Evolutionary conservation across 768 basidiomycete genomes (phyloP).

Genomic region (Gautieria morchelliformis): DNA sequence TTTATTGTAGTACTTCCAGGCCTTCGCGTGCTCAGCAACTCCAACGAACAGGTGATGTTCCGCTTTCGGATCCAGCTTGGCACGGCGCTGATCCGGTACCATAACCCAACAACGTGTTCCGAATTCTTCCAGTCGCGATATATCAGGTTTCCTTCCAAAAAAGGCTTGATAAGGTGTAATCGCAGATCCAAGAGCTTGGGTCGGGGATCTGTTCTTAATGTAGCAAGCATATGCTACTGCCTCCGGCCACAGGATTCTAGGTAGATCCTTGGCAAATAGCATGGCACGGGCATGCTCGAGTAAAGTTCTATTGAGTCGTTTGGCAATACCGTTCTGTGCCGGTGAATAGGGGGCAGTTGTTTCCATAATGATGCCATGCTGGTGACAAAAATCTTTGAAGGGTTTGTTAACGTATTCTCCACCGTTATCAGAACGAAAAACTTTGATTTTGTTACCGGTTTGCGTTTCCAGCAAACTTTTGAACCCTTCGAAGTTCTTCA

Average conservation of each 20-base stretch:
- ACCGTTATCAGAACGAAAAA: neutral
- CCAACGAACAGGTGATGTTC: no score
- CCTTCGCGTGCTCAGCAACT: no score
- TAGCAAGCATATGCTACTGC: neutral
- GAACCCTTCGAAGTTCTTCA: neutral
- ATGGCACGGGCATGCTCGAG: neutral
- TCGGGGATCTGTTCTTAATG: neutral
- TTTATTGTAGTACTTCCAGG: no score
- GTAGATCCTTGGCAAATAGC: neutral
- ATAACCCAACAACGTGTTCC: no score
- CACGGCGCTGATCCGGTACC: no score
- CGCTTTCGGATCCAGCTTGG: no score
- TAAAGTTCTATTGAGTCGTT: neutral
- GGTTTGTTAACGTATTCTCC: conserved; percentile 11
- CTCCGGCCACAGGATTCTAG: neutral
- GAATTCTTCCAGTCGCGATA: neutral
- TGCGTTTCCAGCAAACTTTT: neutral
- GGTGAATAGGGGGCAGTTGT: conserved; percentile 27
- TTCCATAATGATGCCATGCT: conserved; percentile 23
- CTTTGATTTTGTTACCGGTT: neutral
- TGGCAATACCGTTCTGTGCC: conserved; percentile 24
- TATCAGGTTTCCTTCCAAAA: conserved; percentile 15
- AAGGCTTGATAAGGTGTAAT: conserved; percentile 18
- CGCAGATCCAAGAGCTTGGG: neutral
- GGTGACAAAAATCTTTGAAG: conserved; percentile 14